Percentiles rank a stretch among this genome's conserved stretches.
These are phyloP conservation scores for Tricholoma sp. DNA, from an alignment of 768 basidiomycete genomes.

Conservation along the genomic window DNA sequence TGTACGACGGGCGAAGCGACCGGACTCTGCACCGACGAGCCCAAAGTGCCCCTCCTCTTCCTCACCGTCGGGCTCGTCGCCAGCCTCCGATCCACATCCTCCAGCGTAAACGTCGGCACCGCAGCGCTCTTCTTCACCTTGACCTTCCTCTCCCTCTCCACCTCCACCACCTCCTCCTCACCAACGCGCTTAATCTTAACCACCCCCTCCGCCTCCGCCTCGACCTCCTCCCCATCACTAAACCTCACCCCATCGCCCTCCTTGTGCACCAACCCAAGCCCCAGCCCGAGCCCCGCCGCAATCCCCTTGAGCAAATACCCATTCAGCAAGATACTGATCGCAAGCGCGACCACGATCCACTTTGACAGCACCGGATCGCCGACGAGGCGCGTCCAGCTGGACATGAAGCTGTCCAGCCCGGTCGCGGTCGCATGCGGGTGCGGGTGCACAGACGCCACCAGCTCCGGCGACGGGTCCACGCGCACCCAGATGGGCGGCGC, in stretches of 20 bases:
- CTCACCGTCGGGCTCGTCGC: slow-evolving; percentile 18
- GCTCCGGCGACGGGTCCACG: slow-evolving; percentile 30
- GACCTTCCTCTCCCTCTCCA: not conserved
- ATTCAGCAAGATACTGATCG: slow-evolving; percentile 83
- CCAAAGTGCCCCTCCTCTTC: slow-evolving; percentile 8
- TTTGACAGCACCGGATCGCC: slow-evolving; percentile 93
- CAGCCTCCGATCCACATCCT: slow-evolving; percentile 51
- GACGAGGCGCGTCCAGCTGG: slow-evolving; percentile 83
- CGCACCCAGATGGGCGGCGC: slow-evolving; percentile 55
- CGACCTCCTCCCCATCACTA: slow-evolving; percentile 11
- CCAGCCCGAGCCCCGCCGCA: slow-evolving; percentile 47
- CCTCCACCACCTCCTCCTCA: slow-evolving; percentile 2
- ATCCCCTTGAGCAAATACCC: slow-evolving; percentile 90
- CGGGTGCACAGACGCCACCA: slow-evolving; percentile 1
- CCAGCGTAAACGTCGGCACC: slow-evolving; percentile 42
- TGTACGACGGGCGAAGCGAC: not conserved
- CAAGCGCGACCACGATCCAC: slow-evolving; percentile 89
- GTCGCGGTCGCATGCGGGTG: slow-evolving; percentile 25
- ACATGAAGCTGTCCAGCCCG: slow-evolving; percentile 82
- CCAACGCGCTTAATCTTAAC: not conserved
- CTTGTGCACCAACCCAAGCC: slow-evolving; percentile 15
- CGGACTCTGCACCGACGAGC: not conserved
- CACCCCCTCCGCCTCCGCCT: slow-evolving; percentile 4
- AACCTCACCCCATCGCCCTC: slow-evolving; percentile 20
- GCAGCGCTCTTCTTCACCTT: not conserved